These are phyloP conservation scores for Smittium culicis DNA, from an alignment of 371 early-diverging fungal species.

Conservation along the genomic window DNA sequence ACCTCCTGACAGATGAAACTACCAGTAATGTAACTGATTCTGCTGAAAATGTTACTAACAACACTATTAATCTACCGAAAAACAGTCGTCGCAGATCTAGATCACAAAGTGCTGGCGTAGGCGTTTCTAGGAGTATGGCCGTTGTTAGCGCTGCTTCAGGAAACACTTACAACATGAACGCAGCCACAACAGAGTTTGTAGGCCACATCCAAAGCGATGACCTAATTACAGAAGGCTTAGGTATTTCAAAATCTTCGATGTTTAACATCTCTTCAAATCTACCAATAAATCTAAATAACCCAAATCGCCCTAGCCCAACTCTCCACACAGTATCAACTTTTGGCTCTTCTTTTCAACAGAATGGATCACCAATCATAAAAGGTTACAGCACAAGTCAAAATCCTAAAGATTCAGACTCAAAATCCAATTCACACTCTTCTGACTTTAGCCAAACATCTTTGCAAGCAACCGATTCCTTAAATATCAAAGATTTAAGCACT, in stretches of 20 bases:
- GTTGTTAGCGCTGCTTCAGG: constrained; percentile 27
- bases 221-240: not conserved
- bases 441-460: not conserved
- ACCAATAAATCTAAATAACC: not conserved
- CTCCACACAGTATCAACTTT: not conserved
- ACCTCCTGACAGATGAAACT: too few species aligned
- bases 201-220: constrained; percentile 26
- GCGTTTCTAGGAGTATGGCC: constrained; percentile 31
- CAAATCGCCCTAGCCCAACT: not conserved
- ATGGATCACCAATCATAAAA: not conserved
- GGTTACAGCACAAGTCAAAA: not conserved
- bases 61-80: not conserved
- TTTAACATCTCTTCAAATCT: not conserved
- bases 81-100: constrained; percentile 23
- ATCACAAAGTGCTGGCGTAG: constrained; percentile 32
- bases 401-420: not conserved
- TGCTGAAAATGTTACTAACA: not conserved
- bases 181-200: constrained; percentile 31
- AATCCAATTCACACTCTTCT: not conserved
- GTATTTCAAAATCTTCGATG: not conserved
- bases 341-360: not conserved
- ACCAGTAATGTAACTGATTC: too few species aligned
- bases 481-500: not conserved
- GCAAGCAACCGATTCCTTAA: not conserved
- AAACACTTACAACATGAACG: constrained; percentile 26